These are phyloP conservation scores for Aspergillus sergii DNA, from an alignment of 2,329 filamentous ascomycete species.

Conservation along the genomic window DNA sequence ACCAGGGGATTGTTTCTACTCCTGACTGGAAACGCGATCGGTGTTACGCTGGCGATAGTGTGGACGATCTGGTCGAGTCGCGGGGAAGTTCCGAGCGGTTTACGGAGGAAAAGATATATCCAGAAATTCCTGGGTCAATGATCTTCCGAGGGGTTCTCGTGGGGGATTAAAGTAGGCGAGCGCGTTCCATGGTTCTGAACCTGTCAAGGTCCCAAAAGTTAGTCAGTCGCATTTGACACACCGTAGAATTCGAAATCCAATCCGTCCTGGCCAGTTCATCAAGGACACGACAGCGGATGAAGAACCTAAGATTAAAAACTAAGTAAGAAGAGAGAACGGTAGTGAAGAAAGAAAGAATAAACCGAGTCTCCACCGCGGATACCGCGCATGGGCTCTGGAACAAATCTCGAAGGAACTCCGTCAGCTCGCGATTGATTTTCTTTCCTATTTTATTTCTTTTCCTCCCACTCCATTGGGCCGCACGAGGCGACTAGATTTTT, in stretches of 20 bases:
- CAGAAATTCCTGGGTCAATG: constrained; percentile 10
- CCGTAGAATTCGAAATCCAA: not conserved
- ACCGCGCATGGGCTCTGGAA: constrained; percentile 15
- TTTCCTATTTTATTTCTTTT: constrained; percentile 1
- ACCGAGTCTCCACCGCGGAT: constrained; percentile 20
- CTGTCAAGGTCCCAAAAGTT: not conserved
- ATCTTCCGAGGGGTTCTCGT: constrained; percentile 1
- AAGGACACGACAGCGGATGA: not conserved
- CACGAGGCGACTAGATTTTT: not conserved
- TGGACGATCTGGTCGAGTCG: constrained; percentile 3
- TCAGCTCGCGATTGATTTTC: not conserved
- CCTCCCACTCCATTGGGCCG: not conserved
- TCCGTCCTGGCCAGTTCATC: not conserved
- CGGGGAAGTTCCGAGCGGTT: constrained; percentile 6
- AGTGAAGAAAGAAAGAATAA: constrained; percentile 15
- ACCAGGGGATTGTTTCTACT: not conserved
- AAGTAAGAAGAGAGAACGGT: not conserved
- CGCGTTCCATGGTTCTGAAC: constrained; percentile 7
- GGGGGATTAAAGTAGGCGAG: not conserved
- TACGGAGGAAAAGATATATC: constrained; percentile 3
- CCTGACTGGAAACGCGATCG: not conserved
- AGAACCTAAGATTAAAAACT: not conserved
- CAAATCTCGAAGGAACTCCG: constrained; percentile 1
- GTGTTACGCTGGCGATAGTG: not conserved
- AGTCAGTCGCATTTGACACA: not conserved